A percentile compares a stretch with the other conserved stretches of the same genome.
These are phyloP conservation scores for Lentinula guzmanii DNA, from an alignment of 768 basidiomycete genomes.

Conservation along the genomic window DNA sequence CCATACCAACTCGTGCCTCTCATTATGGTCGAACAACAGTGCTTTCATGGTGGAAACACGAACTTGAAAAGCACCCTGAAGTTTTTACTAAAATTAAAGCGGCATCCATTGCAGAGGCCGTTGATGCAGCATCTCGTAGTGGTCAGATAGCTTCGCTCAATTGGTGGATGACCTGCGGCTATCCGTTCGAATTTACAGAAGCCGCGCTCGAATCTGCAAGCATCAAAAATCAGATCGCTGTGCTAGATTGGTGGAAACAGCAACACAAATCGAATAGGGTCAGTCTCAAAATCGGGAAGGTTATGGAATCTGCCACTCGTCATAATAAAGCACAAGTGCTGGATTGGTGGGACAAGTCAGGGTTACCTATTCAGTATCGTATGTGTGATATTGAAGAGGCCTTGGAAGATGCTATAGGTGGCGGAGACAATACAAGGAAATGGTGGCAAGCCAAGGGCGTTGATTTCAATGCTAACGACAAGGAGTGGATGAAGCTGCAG, in stretches of 20 bases:
- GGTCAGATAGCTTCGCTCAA: conserved; percentile 71
- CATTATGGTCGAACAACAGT: conserved; percentile 66
- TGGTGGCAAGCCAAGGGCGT: conserved; percentile 85
- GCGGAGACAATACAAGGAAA: conserved; percentile 64
- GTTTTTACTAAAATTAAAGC: conserved; percentile 50
- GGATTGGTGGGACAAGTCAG: conserved; percentile 84
- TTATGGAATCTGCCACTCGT: conserved; percentile 82
- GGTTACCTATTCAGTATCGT: conserved; percentile 76
- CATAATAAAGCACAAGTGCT: conserved; percentile 78
- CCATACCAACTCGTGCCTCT: conserved; percentile 76
- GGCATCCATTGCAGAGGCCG: conserved; percentile 56
- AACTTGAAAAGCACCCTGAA: conserved; percentile 53
- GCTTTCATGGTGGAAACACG: conserved; percentile 79
- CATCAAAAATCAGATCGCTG: conserved; percentile 66
- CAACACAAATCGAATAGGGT: conserved; percentile 43
- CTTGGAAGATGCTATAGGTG: conserved; percentile 78
- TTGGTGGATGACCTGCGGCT: conserved; percentile 73
- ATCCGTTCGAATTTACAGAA: conserved; percentile 70
- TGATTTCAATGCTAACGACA: conserved; percentile 78
- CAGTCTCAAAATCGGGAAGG: conserved; percentile 75
- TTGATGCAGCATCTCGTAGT: conserved; percentile 74
- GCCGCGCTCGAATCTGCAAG: conserved; percentile 76
- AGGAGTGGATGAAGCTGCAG: conserved; percentile 85
- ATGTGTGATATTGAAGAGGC: conserved; percentile 93
- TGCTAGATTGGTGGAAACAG: conserved; percentile 81